Conservation (phyloP, 805 yeast species). For the Wickerhamiella allomyrinae region DNA sequence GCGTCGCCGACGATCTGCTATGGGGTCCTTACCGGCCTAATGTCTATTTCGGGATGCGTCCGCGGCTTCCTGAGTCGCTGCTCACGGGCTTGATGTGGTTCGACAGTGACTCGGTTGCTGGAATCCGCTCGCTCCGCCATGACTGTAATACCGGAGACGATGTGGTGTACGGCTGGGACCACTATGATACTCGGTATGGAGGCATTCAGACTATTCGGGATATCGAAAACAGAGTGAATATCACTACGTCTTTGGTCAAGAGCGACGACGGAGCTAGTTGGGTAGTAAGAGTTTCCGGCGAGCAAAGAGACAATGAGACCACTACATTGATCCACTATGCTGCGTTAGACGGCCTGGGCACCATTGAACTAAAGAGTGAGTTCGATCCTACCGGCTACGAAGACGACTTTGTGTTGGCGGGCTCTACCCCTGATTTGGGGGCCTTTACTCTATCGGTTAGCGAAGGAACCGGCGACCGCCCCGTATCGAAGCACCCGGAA, state of each 20-base stretch:
- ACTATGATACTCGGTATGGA: constrained; percentile 76
- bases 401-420: constrained; percentile 32
- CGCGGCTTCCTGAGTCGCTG: constrained; percentile 63
- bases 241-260: constrained; percentile 67
- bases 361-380: constrained; percentile 20
- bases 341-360: constrained; percentile 51
- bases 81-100: constrained; percentile 82
- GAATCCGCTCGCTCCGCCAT: constrained; percentile 50
- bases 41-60: constrained; percentile 72
- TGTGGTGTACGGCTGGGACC: constrained; percentile 69
- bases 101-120: constrained; percentile 42
- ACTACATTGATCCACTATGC: constrained; percentile 66
- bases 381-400: constrained; percentile 18
- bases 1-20: constrained; percentile 35
- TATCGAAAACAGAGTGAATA: constrained; percentile 41
- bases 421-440: constrained; percentile 51
- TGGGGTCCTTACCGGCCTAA: constrained; percentile 96
- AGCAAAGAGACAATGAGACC: constrained; percentile 31
- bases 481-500: constrained; percentile 38
- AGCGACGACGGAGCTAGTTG: constrained; percentile 55
- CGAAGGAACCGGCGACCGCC: constrained; percentile 34
- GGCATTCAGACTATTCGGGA: constrained; percentile 71
- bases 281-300: constrained; percentile 62
- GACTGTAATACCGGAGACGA: constrained; percentile 61
- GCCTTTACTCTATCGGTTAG: constrained; percentile 46